Evolutionary conservation across 2,329 filamentous ascomycete species (phyloP), one percentile per base, ranked within the genome.

Genomic region (Verticillium dahliae): DNA sequence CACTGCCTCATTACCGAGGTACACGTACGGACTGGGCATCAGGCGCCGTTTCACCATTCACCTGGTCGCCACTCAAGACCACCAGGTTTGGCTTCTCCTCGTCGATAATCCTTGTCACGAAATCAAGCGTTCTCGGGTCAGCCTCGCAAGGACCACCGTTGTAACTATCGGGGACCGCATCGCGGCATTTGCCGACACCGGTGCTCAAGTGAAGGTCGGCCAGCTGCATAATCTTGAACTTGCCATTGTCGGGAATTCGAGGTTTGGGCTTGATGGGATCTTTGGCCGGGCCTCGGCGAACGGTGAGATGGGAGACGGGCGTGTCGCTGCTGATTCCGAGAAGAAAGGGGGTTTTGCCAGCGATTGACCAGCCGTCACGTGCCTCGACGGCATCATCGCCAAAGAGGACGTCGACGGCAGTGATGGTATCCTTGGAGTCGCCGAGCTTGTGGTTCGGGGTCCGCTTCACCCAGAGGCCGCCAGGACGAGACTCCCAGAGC

Each of bases 161-260:
- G 66, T 86, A 85, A 57, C 82, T 83, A 64, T 86, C 84, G 0
- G 93, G 93, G 67, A 94, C 82, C n/a, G 92, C 86, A 68, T 99
- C 92, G 66, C 95, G 87, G 71, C 95, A 99, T 55, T 77, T 76
- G 10, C 95, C 95, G 5, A 93, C 82, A 10, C 94, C 95, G 2
- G 95, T 99, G 70, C 92, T 94, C 61, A 99, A 78, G 75, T 99
- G 95, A 64, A 98, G 78, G 77, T 99, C 95, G n/a, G 92, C 90
- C 61, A 96, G 81, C 76, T 99, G 95, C 83, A 99, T 87, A 66
- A 99, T 97, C 80, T 98, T 98, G 80, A 98, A 98, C 68, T 90
- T 92, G 35, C 94, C 95, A 72, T 95, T 92, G 64, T 96, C 92
- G 54, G 86, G 85, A 65, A 99, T 91, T 62, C 90, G 86, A 11